Evolutionary conservation across 73 alveolate genomes (phyloP).

Genomic region (Breviolum minutum): DNA sequence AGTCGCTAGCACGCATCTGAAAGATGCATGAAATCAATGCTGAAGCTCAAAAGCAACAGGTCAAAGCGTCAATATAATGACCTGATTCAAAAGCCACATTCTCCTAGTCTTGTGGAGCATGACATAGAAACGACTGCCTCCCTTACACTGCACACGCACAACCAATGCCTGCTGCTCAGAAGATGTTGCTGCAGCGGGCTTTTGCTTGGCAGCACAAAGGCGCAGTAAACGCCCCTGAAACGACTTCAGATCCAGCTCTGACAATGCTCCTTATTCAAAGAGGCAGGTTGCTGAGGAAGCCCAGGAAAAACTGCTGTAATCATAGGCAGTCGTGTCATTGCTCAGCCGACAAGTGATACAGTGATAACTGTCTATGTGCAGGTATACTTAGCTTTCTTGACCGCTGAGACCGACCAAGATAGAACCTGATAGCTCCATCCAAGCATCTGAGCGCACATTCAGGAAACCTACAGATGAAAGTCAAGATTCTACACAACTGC

Average conservation of each 20-base stretch:
- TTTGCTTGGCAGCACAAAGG: slow-evolving; percentile 98
- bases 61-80: not conserved
- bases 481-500: not conserved
- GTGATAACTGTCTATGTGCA: too few species aligned
- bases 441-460: slow-evolving; percentile 97
- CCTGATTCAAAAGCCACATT: not conserved
- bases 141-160: not conserved
- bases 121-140: too few species aligned
- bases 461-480: slow-evolving; percentile 87
- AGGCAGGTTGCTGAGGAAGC: not conserved
- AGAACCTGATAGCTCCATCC: not conserved
- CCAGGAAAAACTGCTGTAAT: not conserved
- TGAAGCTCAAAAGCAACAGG: not conserved
- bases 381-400: too few species aligned
- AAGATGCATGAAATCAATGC: not conserved
- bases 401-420: too few species aligned
- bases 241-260: slow-evolving; percentile 98
- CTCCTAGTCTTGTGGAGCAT: too few species aligned
- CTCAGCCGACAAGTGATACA: too few species aligned
- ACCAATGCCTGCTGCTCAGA: not conserved
- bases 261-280: slow-evolving; percentile 96
- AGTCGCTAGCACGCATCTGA: too few species aligned
- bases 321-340: too few species aligned
- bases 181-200: slow-evolving; percentile 73
- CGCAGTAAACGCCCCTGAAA: slow-evolving; percentile 98